Conservation (phyloP, 257 asterid species). For the Primulina huaijiensis region DNA sequence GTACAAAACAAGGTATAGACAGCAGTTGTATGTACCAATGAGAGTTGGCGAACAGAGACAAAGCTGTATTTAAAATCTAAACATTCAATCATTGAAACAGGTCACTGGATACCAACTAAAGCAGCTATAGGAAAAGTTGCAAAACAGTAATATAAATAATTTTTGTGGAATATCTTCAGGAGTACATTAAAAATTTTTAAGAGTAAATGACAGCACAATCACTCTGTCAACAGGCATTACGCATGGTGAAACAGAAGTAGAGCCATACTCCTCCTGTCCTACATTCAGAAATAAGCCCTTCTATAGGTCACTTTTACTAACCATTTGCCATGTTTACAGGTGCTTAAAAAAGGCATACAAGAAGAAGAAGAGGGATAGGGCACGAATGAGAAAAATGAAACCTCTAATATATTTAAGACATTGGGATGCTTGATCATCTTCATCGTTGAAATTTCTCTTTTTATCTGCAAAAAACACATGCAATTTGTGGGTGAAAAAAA, state of each 20-base stretch:
- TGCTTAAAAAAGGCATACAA: not conserved
- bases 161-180: not conserved
- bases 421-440: constrained; percentile 84
- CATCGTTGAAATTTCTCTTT: constrained; percentile 81
- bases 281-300: not conserved
- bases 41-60: not conserved
- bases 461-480: constrained; percentile 42
- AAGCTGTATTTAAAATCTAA: not conserved
- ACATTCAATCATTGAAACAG: not conserved
- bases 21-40: not conserved
- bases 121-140: not conserved
- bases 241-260: not conserved
- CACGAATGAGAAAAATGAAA: constrained; percentile 1
- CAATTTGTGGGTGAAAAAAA: not conserved
- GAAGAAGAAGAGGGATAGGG: not conserved
- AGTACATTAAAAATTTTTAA: not conserved
- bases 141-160: not conserved
- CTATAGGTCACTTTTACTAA: not conserved
- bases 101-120: not conserved
- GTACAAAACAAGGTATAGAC: not conserved
- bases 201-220: not conserved
- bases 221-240: not conserved
- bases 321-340: not conserved
- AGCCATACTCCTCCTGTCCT: not conserved
- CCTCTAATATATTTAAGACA: constrained; percentile 70